Base-by-base conservation (phyloP, 2,329 filamentous ascomycete genomes). In the Colletotrichum lentis region DNA sequence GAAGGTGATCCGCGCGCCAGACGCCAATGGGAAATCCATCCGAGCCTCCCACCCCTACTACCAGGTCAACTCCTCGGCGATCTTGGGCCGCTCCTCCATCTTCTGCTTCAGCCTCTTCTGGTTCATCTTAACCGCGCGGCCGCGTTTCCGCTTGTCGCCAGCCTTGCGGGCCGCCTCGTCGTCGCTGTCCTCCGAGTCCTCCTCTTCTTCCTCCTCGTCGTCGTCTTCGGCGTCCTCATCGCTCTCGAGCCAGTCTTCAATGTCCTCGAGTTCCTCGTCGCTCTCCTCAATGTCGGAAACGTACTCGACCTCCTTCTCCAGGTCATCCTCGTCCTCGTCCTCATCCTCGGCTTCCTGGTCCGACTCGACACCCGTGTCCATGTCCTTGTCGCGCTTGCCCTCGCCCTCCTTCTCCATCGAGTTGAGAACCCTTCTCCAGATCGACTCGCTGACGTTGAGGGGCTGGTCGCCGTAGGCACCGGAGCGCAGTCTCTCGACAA, bases 341-440 rank as follows among this genome's bases (percentile, higher is more conserved):
- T 88, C 84, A 63, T 91, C 89, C 16, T 84, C 82, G 43, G 90
- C 87, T 55, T 92, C 88, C 4, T 92, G 90, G 31, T 94, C 92
- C 43, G 92, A 89, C 72, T 92, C 90, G 71, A 96, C 89, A 11
- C 94, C 95, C 73, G 94, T 90, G 77, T 97, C 95, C 77, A 96
- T 80, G 78, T 98, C 95, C 81, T 94, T 88, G 77, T 97, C 95
- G 62, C 93, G 85, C 71, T 88, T 84, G 52, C 91, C 95, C 75
- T 96, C 90, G 67, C 95, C 94, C 73, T 91, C 91, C 73, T 91
- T 87, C 85, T 99, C 96, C 80, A 99, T 85, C 3, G 93, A 93
- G 70, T 90, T 89, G 73, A 99, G 88, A 8, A 99, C 96, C 86
- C 94, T 97, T 86, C 96, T 96, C 96, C 96, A 99, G 70, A 99